Base-by-base conservation (phyloP, 441 rosid species). In the Erysimum pusillum region DNA sequence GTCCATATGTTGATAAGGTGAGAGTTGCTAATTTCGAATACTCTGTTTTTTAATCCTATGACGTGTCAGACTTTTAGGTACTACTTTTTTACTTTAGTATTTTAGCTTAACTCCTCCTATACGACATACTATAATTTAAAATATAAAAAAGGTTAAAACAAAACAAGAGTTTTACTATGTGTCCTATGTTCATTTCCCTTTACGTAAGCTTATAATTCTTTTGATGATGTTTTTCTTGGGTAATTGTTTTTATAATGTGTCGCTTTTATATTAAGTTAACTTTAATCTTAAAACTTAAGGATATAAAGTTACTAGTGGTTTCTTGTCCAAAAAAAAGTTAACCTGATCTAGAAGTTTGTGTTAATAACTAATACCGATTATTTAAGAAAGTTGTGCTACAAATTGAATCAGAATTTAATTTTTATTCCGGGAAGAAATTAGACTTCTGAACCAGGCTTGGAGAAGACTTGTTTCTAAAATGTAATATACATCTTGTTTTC, bases 1-100 rank as follows among this genome's bases (percentile, higher is more conserved):
- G 81, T 63, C 85, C 93, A 36, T 92, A 91, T 48, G 87, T 92
- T 78, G 92, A 86, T 70, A 89, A 89, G 98, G 98, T 91, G 86
- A 76, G 38, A 32, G 42, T 44, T 63, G 7, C 71, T 45, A 28
- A 28, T 28, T 28, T 28, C 11, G 11, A 8, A 15, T 3, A n/a
- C 22, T 15, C 2, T 15, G 52, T 46, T 15, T 7, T 2, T 46
- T 17, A 15, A 46, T 46, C 7, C 52, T 12, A 9, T 17, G 46
- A 59, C n/a, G 20, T 31, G 63, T 59, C 28, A 17, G 13, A 11
- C 2, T 58, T 34, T 34, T 58, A n/a, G 25, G 63, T 35, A 34
- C 25, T 58, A n/a, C n/a, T n/a, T n/a, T n/a, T n/a, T n/a, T n/a
- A n/a, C n/a, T 58, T 35, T 58, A 0, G 9, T 7, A 14, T 52